Evolutionary conservation across 805 yeast species (phyloP), one percentile per base, ranked within the genome.

Genomic region (Ogataea nakhonphanomensis): DNA sequence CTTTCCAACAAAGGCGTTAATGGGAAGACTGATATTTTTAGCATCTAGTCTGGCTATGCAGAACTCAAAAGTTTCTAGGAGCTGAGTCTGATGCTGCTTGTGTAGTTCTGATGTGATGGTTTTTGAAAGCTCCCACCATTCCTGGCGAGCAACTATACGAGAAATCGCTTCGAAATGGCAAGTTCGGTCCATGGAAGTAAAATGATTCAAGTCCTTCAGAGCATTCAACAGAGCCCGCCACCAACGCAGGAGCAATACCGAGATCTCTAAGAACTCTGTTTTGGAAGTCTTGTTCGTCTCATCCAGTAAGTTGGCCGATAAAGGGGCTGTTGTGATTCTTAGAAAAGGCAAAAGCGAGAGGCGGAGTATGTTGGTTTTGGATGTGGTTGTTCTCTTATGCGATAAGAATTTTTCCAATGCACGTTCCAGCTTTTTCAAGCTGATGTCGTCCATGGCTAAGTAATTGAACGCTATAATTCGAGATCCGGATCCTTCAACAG

Each of bases 1-100:
- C 52, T 84, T 83, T 5, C 91, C 91, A 9, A 78, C 65, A 49
- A 83, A 81, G 3, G 88, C 87, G 15, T 78, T 68, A 14, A 74
- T 59, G 5, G 82, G 68, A n/a, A 78, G 58, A 0, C 85, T 69
- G 8, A 79, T 64, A 17, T 67, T 67, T 46, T 79, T 79, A 41
- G 70, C 51, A 34, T 69, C 62, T 41, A 79, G 61, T 48, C 73
- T 71, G 36, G 63, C 57, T 9, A 83, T 66, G 39, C 77, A 67
- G 49, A 68, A 73, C 35, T 71, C 74, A 38, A 80, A 60, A 1
- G 91, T 81, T 28, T 68, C 65, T n/a, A 66, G 55, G 20, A 84
- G 61, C 15, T 69, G 50, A 7, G 45, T 48, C 23, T 64, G 53
- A 49, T 64, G 73, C 20, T 51, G 55, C 10, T 17, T 20, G 9